These are phyloP conservation scores for Trametes sp. DNA, from an alignment of 1,284 basidiomycete genomes.

Conservation along the genomic window DNA sequence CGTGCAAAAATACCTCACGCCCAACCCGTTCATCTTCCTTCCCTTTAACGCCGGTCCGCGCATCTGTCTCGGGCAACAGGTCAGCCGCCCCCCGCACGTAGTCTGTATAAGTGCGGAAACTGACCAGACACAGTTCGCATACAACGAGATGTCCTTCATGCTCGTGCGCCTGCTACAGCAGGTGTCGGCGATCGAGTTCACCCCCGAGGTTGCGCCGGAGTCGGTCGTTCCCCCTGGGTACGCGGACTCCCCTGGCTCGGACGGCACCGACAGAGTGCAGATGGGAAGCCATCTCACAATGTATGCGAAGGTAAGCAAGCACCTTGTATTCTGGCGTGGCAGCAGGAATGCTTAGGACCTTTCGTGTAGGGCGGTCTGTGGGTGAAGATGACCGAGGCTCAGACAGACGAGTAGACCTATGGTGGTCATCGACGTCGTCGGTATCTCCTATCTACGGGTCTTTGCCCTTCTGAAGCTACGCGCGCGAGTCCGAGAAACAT, in stretches of 20 bases:
- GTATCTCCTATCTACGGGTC: too few species aligned
- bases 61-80: slow-evolving; percentile 57
- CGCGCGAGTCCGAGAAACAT: too few species aligned
- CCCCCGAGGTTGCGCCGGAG: slow-evolving; percentile 50
- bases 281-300: slow-evolving; percentile 64
- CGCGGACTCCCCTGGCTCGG: slow-evolving; percentile 37
- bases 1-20: slow-evolving; percentile 44
- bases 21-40: slow-evolving; percentile 56
- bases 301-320: slow-evolving; percentile 54
- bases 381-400: slow-evolving; percentile 33
- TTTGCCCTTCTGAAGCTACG: too few species aligned
- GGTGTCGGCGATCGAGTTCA: slow-evolving; percentile 53
- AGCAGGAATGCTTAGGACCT: neutral
- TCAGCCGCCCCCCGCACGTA: slow-evolving; percentile 19
- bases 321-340: too few species aligned
- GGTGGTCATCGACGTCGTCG: too few species aligned
- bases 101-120: too few species aligned
- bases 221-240: slow-evolving; percentile 30
- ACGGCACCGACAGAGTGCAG: slow-evolving; percentile 57
- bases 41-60: slow-evolving; percentile 59
- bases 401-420: slow-evolving; percentile 6
- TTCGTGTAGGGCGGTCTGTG: slow-evolving; percentile 33
- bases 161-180: slow-evolving; percentile 68
- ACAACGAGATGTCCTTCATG: slow-evolving; percentile 74
- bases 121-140: slow-evolving; percentile 63